Base-by-base conservation (phyloP, 148 eudicot genomes). In the Chenopodium suecicum region DNA sequence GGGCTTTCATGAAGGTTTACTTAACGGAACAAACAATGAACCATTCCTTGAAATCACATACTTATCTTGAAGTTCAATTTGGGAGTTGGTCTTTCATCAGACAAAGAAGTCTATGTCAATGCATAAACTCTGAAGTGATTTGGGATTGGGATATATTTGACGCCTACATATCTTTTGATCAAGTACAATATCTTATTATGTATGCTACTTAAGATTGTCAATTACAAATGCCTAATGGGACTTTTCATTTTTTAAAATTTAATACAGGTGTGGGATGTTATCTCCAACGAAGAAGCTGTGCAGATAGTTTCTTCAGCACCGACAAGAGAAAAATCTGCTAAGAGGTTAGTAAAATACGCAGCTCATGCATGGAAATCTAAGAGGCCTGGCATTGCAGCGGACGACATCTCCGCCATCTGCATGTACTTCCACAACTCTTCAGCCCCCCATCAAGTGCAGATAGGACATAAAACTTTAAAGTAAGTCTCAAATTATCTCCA, bases 351-450 rank as follows among this genome's bases (percentile, higher is more conserved):
- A 13, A 85, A 92, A 60, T 75, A 78, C 20, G 98, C 98, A 4
- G 87, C 81, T 77, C 47, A 76, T 58, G 94, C 92, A 14, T 94
- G 98, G 98, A 92, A 94, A 84, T 82, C 74, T 3, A 91, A 85
- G 84, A 83, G 88, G 58, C 86, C 87, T 20, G 87, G 86, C 31
- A 46, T 84, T 25, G 92, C 92, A 10, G 81, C 89, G 84, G 98
- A 94, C 60, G 95, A 94, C 78, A 94, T 94, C 71, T 91, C 98
- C 56, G 95, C 87, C 25, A 83, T 94, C 68, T 94, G 98, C 80
- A 87, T 94, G 80, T 94, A 87, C 85, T 88, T 94, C 74, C 91
- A 91, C 65, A 70, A 47, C 64, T 37, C 86, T 67, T 69, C 85
- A 10, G 60, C 80, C 23, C 37, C 80, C 7, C 77, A 52, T 60